phyloP scores from a whole-genome alignment of 2,329 filamentous ascomycete genomes.

The Paecilomyces sp. region DNA sequence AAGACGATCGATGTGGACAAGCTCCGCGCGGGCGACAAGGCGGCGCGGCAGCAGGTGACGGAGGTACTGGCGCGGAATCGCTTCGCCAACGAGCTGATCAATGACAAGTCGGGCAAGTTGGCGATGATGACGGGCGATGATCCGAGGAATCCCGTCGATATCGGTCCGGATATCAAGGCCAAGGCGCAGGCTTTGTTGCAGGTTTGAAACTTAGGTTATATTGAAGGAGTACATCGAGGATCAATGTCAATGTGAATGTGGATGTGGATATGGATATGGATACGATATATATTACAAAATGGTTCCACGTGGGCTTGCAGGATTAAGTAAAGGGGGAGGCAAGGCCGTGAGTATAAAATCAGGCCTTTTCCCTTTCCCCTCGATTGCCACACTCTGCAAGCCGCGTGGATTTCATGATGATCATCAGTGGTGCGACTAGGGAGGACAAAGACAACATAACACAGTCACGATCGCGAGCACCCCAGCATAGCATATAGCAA shows the following conservation, averaged over 20 bases:
- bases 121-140: slow-evolving; percentile 21
- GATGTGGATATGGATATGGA: background rate
- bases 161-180: slow-evolving; percentile 18
- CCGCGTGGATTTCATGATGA: no score
- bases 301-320: no score
- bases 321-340: no score
- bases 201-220: background rate
- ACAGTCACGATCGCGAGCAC: background rate
- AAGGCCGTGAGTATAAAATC: no score
- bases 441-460: background rate
- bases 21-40: slow-evolving; percentile 14
- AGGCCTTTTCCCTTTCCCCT: no score
- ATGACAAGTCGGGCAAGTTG: slow-evolving; percentile 20
- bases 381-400: no score
- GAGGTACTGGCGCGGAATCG: slow-evolving; percentile 22
- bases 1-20: slow-evolving; percentile 16
- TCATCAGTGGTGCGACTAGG: background rate
- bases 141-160: slow-evolving; percentile 17
- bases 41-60: slow-evolving; percentile 6
- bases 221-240: background rate
- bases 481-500: no score
- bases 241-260: background rate
- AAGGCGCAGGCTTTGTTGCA: slow-evolving; percentile 15
- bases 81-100: slow-evolving; percentile 19
- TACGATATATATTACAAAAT: background rate